These are phyloP conservation scores for Proliferodiscus dingleyae DNA, from an alignment of 2,329 filamentous ascomycete genomes.

Conservation along the genomic window DNA sequence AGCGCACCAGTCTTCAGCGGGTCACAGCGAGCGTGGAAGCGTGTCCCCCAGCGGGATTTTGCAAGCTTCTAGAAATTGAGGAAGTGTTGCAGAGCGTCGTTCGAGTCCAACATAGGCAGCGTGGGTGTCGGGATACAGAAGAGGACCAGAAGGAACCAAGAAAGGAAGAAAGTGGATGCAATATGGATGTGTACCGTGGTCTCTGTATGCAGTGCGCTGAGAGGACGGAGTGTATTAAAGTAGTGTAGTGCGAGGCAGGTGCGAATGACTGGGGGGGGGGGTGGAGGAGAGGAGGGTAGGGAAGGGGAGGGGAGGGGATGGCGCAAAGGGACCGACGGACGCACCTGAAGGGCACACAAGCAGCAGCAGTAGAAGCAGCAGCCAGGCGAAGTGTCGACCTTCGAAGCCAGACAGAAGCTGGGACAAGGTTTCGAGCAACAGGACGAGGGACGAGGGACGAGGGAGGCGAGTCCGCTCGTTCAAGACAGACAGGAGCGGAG, in stretches of 20 bases:
- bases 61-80: constrained; percentile 1
- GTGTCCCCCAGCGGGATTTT: no score
- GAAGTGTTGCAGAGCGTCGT: background rate
- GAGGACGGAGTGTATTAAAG: constrained; percentile 5
- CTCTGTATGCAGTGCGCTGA: background rate
- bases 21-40: constrained; percentile 1
- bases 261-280: background rate
- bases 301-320: background rate
- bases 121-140: constrained; percentile 1
- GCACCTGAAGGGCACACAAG: background rate
- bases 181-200: constrained; percentile 7
- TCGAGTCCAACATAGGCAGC: background rate
- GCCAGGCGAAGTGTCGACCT: background rate
- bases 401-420: background rate
- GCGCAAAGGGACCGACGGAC: background rate
- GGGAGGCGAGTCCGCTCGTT: constrained; percentile 1
- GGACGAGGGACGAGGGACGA: background rate
- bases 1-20: background rate
- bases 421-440: constrained; percentile 1
- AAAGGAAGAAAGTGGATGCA: background rate
- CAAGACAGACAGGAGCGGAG: no score
- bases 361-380: background rate
- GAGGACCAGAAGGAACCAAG: no score
- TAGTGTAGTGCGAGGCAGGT: background rate
- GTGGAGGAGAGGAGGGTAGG: background rate